Percentiles rank a stretch among this genome's conserved stretches.
These are phyloP conservation scores for Phytophthora brassicae DNA, from an alignment of 352 stramenopile genomes.

Conservation along the genomic window DNA sequence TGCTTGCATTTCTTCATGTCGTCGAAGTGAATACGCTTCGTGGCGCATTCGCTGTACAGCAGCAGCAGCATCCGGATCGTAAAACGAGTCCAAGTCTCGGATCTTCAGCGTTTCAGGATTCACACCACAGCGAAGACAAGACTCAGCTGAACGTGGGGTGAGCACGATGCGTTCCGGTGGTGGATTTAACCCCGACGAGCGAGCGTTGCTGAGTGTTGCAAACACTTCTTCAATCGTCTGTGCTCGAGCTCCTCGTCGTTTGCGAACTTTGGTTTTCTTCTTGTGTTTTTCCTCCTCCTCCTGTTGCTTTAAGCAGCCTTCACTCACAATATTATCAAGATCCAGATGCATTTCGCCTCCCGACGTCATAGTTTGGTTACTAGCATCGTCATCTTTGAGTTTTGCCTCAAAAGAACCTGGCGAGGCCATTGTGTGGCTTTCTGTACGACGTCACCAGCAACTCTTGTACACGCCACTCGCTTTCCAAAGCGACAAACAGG, in stretches of 20 bases:
- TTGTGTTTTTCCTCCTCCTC: conserved; percentile 13
- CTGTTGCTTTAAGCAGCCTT: neutral
- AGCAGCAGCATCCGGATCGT: conserved; percentile 74
- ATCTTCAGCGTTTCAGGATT: conserved; percentile 93
- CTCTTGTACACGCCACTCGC: neutral
- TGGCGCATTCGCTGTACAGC: conserved; percentile 91
- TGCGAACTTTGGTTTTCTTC: conserved; percentile 62
- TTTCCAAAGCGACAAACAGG: neutral
- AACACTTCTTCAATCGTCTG: conserved; percentile 83
- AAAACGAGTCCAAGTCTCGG: conserved; percentile 91
- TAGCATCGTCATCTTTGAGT: neutral
- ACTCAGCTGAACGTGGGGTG: conserved; percentile 87
- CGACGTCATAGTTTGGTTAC: neutral
- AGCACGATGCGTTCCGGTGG: conserved; percentile 78
- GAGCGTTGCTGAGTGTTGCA: conserved; percentile 68
- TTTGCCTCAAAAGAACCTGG: neutral
- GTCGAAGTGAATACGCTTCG: conserved; percentile 90
- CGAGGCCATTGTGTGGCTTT: conserved; percentile 14
- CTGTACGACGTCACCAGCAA: neutral
- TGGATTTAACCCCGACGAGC: conserved; percentile 70
- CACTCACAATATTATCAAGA: conserved; percentile 22
- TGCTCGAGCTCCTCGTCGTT: conserved; percentile 55
- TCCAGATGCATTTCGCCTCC: conserved; percentile 29
- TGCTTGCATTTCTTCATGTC: conserved; percentile 91
- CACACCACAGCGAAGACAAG: conserved; percentile 88